phyloP scores from a whole-genome alignment of 495 filamentous ascomycete genomes.

The Paragyromitra xinjiangensis region DNA sequence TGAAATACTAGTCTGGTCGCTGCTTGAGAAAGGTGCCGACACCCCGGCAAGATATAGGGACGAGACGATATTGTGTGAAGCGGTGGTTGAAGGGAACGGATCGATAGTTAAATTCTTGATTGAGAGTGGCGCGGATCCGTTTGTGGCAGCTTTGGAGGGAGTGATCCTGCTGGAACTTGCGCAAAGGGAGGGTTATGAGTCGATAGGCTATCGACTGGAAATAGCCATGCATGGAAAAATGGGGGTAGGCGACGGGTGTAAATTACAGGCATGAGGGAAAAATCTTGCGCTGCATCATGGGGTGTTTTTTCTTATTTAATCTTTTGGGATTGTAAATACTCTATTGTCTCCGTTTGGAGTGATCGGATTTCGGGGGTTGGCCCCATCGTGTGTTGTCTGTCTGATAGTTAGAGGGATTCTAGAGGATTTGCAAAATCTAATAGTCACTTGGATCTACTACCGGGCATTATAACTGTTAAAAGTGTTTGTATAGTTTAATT shows the following conservation, averaged over 20 bases:
- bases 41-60: background rate
- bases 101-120: background rate
- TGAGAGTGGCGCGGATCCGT: background rate
- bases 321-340: too few relatives aligned
- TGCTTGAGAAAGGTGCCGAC: constrained; percentile 5
- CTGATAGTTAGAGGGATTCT: too few relatives aligned
- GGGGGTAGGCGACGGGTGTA: background rate
- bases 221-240: background rate
- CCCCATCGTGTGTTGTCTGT: too few relatives aligned
- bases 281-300: background rate
- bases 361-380: too few relatives aligned
- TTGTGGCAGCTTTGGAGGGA: background rate
- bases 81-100: background rate
- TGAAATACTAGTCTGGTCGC: background rate
- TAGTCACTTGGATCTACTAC: background rate
- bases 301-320: too few relatives aligned
- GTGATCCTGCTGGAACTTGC: background rate
- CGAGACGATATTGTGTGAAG: background rate
- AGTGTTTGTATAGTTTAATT: background rate
- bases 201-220: background rate
- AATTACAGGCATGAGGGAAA: background rate
- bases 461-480: background rate
- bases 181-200: background rate
- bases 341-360: too few relatives aligned
- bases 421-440: too few relatives aligned